phyloP scores from a whole-genome alignment of 148 eudicot genomes.

The Silene conica region DNA sequence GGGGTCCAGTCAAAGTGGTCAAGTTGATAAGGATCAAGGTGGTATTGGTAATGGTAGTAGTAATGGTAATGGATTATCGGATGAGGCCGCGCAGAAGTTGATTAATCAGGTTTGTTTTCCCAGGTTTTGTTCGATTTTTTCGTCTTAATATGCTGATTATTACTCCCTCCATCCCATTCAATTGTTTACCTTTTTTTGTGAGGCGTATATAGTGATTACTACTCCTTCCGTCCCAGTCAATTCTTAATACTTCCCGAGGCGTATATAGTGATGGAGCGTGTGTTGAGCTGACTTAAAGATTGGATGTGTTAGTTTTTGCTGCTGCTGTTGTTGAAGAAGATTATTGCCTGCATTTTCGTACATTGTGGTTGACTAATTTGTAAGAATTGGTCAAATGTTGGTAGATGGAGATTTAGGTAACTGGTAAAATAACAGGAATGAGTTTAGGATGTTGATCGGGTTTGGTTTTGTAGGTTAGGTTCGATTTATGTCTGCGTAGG shows the following conservation, averaged over 20 bases:
- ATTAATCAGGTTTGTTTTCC: constrained; percentile 54
- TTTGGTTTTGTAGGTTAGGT: too few species aligned
- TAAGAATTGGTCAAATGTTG: background rate
- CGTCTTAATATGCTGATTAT: too few species aligned
- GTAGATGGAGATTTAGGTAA: background rate
- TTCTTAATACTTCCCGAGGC: too few species aligned
- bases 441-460: background rate
- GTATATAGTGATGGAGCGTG: too few species aligned
- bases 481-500: too few species aligned
- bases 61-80: constrained; percentile 42
- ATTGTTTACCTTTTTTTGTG: too few species aligned
- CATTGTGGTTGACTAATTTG: background rate
- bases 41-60: constrained; percentile 21
- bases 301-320: too few species aligned
- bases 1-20: constrained; percentile 20
- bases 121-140: background rate
- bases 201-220: background rate
- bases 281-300: constrained; percentile 1
- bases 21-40: constrained; percentile 23
- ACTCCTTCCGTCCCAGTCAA: too few species aligned
- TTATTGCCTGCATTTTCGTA: background rate
- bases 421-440: background rate
- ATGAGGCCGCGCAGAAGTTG: constrained; percentile 59
- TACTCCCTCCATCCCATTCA: too few species aligned
- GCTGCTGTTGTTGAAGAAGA: too few species aligned